A percentile compares a stretch with the other conserved stretches of the same genome.
Conservation (phyloP, 139 green algal genomes). For the Volvox africanus region DNA sequence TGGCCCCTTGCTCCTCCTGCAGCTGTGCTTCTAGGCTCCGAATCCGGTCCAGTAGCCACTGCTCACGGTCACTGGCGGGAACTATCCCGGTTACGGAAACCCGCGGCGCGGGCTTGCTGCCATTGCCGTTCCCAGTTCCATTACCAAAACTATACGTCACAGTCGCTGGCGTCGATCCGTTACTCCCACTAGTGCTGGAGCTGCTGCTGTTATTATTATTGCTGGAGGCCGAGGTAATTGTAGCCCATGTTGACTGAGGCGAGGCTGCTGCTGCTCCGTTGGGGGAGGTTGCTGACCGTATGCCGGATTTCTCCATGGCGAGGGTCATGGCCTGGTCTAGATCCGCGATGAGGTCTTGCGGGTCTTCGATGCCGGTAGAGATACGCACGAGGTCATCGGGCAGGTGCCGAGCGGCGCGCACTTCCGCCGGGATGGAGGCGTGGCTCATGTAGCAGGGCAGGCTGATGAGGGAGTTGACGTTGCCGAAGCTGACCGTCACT, state of each 20-base stretch:
- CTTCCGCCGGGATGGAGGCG: slow-evolving; percentile 87
- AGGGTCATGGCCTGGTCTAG: slow-evolving; percentile 71
- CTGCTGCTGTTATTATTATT: not conserved
- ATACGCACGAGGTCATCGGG: slow-evolving; percentile 97
- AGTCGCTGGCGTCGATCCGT: not conserved
- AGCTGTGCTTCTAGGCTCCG: slow-evolving; percentile 54
- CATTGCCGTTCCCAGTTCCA: slow-evolving; percentile 37
- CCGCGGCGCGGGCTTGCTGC: not conserved
- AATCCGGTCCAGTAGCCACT: slow-evolving; percentile 56
- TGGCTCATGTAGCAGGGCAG: slow-evolving; percentile 99
- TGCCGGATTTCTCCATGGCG: slow-evolving; percentile 54
- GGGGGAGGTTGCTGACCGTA: not conserved
- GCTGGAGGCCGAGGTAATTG: not conserved
- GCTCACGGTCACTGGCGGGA: slow-evolving; percentile 30
- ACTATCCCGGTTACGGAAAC: not conserved
- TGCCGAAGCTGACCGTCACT: slow-evolving; percentile 94
- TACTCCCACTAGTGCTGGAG: not conserved
- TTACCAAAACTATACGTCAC: slow-evolving; percentile 34
- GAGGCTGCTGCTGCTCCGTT: not conserved
- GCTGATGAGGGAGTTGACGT: slow-evolving; percentile 89
- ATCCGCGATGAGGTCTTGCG: slow-evolving; percentile 85
- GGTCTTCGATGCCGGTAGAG: slow-evolving; percentile 91
- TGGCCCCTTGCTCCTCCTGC: not conserved
- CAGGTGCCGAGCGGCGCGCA: slow-evolving; percentile 90
- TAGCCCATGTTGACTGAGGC: not conserved